Evolutionary conservation across 2,329 filamentous ascomycete species (phyloP), one percentile per base, ranked within the genome.

Genomic region (Pezicula carpinea): DNA sequence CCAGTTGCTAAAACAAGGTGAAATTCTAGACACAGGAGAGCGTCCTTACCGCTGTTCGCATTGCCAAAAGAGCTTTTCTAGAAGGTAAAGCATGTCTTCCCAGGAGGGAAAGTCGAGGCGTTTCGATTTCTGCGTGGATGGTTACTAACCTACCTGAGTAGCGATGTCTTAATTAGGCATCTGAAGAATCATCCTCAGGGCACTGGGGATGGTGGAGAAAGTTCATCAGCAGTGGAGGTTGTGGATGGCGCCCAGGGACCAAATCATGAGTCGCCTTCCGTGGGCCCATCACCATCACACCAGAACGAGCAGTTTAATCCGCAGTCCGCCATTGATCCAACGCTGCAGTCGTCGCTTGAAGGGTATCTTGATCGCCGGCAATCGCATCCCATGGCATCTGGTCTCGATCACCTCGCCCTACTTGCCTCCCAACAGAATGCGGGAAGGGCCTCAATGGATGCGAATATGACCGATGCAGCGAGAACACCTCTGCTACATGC

Each of bases 1-100:
- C 15, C 44, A 17, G 34, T 26, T 23, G 55, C 60, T 65, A 43
- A 66, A 10, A 13, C 13, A 48, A 44, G 15, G 22, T n/a, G n/a
- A n/a, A n/a, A 18, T 29, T 21, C 4, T 48, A 77, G 74, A 78
- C 58, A 78, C 74, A 19, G 70, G 75, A 47, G 74, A 77, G 61
- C 71, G 73, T 43, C 75, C 75, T 1, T 77, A 76, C 53, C 69
- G 75, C 56, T 78, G 75, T 55, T 69, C 65, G 49, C 69, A 73
- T 43, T 78, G 74, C 57, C 71, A 75, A 51, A 77, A 77, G 55
- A 69, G 73, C 47, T 78, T 77, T 56, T 76, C 74, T 17, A 65
- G 75, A 62, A 77, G 75, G 75, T 76, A 57, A 55, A 54, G 44
- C 13, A 1, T 29, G 7, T 26, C 44, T 38, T 43, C 32, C 39